Base-by-base conservation (phyloP, 2,329 filamentous ascomycete genomes). In the Apiospora rasikravindrae region DNA sequence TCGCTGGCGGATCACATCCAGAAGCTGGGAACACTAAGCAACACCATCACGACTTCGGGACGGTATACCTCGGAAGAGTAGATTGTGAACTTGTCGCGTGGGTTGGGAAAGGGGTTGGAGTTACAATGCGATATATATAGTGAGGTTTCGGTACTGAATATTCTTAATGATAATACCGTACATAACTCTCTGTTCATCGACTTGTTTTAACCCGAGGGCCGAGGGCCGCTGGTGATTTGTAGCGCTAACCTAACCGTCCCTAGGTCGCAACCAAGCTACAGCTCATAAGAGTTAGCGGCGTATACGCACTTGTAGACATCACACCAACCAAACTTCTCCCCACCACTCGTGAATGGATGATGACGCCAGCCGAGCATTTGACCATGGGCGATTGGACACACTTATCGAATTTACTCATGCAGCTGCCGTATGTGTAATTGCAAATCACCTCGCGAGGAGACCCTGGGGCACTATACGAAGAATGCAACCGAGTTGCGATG, bases 1-100 rank as follows among this genome's bases (percentile, higher is more conserved):
- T 78, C 80, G 1, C 75, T 84, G 49, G 83, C 82, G 1, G 83
- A 83, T 19, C 81, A 83, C 72, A 82, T 84, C 4, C 78, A 79
- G 40, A 81, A 78, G 73, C 69, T 76, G 10, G 74, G 73, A 2
- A 68, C 66, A 26, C 13, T 72, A 29, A 64, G 57, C 57, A 64
- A 40, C 7, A 40, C 57, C 10, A 64, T 64, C 29, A 64, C 57
- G 22, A 40, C 33, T 5, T 40, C 57, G 57, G 57, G 57, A 4
- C 57, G 57, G 19, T 64, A 64, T 19, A 64, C 29, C 6, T 64
- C 57, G 19, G 57, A 64, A 10, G 57, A 64, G 22, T 64, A 64
- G 19, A 2, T 2, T 24, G 19, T n/a, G 29, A 22, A 14, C 19
- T 5, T 64, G n/a, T 40, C 3, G 11, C 19, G 8, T 22, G 33